Conservation (phyloP, 306 rosid genomes). For the Comarum palustre region DNA sequence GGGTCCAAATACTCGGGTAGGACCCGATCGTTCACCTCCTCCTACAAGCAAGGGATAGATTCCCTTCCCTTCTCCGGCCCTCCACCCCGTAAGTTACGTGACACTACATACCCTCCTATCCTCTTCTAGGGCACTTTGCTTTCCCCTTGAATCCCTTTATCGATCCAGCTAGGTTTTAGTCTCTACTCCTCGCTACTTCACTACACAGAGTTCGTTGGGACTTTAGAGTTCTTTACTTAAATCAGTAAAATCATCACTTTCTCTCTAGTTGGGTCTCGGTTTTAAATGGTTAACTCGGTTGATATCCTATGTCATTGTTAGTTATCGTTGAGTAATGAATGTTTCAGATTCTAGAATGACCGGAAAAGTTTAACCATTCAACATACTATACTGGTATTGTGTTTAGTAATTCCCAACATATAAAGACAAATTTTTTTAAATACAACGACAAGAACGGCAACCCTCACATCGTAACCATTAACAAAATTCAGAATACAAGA, state of each 20-base stretch:
- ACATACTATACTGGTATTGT: too few species aligned
- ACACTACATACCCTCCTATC: constrained; percentile 8
- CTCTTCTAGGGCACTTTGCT: neutral
- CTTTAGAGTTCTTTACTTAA: too few species aligned
- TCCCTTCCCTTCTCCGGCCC: constrained; percentile 10
- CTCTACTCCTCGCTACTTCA: neutral
- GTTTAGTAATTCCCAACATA: too few species aligned
- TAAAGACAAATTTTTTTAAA: too few species aligned
- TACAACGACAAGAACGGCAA: too few species aligned
- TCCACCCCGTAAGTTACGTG: constrained; percentile 26
- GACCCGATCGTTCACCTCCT: constrained; percentile 62
- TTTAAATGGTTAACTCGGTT: too few species aligned
- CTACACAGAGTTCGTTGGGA: neutral
- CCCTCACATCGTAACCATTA: too few species aligned
- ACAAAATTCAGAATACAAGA: too few species aligned
- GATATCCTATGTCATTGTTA: too few species aligned
- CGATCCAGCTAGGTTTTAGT: neutral
- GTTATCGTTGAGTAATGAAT: too few species aligned
- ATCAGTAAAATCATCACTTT: neutral
- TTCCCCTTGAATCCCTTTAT: neutral
- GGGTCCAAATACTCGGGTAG: constrained; percentile 46
- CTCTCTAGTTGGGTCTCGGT: neutral
- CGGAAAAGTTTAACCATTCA: too few species aligned
- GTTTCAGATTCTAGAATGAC: too few species aligned
- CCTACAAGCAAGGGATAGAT: constrained; percentile 89